Evolutionary conservation across 306 rosid genomes (phyloP).

Genomic region (Argentina anserina): DNA sequence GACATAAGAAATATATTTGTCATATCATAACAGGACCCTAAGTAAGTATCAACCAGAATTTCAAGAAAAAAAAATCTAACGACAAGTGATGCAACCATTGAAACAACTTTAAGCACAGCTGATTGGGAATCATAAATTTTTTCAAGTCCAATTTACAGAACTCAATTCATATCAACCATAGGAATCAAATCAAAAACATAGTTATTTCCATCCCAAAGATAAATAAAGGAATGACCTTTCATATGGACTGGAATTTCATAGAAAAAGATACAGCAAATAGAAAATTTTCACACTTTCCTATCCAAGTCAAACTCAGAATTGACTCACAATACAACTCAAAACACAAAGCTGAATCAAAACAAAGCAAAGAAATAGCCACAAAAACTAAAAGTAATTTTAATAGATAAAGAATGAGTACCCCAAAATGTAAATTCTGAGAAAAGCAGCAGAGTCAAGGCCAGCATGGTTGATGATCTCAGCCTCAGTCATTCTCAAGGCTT

Average conservation of each 20-base stretch:
- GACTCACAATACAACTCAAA: neutral
- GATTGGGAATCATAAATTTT: neutral
- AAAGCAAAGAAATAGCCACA: neutral
- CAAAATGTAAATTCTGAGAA: constrained; percentile 81
- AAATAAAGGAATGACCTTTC: neutral
- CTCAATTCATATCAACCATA: neutral
- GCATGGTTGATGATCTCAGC: constrained; percentile 80
- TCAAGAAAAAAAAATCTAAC: neutral
- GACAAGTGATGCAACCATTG: neutral
- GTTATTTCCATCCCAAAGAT: neutral
- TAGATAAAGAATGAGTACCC: constrained; percentile 45
- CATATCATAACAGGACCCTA: neutral
- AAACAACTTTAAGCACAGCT: neutral
- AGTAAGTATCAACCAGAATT: neutral
- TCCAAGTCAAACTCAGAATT: constrained; percentile 5
- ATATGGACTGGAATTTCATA: neutral
- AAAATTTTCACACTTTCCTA: neutral
- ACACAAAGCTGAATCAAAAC: neutral
- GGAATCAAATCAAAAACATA: neutral
- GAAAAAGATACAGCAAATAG: neutral
- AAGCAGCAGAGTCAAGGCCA: constrained; percentile 95
- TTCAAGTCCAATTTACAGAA: neutral
- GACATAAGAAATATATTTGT: neutral
- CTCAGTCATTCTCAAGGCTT: constrained; percentile 78
- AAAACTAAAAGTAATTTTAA: neutral